These are phyloP conservation scores for Phytophthora fragariaefolia DNA, from an alignment of 352 stramenopile species.

Conservation along the genomic window DNA sequence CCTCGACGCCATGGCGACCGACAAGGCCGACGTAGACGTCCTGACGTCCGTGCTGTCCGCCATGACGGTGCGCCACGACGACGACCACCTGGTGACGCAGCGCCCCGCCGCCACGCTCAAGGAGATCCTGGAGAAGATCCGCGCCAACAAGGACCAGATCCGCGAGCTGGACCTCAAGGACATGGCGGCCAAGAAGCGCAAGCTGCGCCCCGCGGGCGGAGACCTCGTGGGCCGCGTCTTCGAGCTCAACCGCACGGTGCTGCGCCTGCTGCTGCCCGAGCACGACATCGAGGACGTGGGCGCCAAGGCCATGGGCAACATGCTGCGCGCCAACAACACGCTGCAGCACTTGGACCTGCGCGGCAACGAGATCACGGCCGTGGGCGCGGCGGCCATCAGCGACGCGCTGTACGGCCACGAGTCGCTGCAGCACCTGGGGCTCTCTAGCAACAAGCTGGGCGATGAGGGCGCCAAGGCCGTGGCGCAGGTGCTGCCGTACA, in stretches of 20 bases:
- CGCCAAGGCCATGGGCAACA: constrained; percentile 54
- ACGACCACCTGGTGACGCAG: constrained; percentile 45
- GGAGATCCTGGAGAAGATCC: constrained; percentile 63
- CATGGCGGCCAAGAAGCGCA: constrained; percentile 55
- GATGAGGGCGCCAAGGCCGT: constrained; percentile 54
- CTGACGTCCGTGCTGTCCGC: constrained; percentile 48
- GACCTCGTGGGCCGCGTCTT: constrained; percentile 60
- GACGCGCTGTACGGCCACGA: constrained; percentile 58
- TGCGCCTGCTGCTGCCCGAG: constrained; percentile 49
- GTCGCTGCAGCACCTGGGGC: constrained; percentile 48
- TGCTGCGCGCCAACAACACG: constrained; percentile 58
- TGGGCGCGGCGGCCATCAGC: constrained; percentile 35
- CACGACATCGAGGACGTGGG: constrained; percentile 62
- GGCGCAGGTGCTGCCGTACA: constrained; percentile 55
- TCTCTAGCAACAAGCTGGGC: constrained; percentile 55
- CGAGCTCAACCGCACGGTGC: constrained; percentile 55
- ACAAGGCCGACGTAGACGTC: constrained; percentile 33
- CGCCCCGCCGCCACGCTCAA: constrained; percentile 48
- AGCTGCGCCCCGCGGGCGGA: constrained; percentile 44
- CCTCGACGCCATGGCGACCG: constrained; percentile 5
- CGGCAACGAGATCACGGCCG: constrained; percentile 56
- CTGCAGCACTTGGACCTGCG: constrained; percentile 56
- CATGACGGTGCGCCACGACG: constrained; percentile 42
- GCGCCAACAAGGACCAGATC: constrained; percentile 59
- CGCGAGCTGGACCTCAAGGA: constrained; percentile 64